These are phyloP conservation scores for Solanum megistacrolobum DNA, from an alignment of 257 asterid genomes.

Conservation along the genomic window DNA sequence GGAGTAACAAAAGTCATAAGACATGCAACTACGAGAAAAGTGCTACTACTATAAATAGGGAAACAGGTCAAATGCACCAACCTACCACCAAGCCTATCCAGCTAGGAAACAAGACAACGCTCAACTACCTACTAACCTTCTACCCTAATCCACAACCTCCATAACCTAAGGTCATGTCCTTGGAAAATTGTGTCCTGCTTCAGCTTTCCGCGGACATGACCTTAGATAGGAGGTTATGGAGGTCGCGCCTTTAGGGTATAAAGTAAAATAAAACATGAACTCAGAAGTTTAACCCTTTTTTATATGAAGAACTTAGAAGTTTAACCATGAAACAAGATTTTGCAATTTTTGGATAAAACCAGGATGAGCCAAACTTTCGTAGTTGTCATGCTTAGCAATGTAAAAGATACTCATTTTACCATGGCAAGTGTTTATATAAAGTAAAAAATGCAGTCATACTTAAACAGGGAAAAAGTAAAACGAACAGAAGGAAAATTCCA, in stretches of 20 bases:
- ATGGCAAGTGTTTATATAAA: background rate
- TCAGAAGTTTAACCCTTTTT: background rate
- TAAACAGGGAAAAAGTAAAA: background rate
- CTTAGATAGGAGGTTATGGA: background rate
- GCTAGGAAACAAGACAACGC: background rate
- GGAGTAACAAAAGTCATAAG: background rate
- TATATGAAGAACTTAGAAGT: background rate
- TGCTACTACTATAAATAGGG: background rate
- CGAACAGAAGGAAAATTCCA: background rate
- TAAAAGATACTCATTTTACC: background rate
- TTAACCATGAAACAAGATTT: background rate
- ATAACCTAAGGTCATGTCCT: background rate
- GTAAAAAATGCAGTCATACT: background rate
- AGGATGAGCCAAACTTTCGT: background rate
- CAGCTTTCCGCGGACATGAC: background rate
- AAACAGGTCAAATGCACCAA: background rate
- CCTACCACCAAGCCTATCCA: background rate
- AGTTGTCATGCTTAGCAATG: background rate
- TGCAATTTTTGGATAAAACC: background rate
- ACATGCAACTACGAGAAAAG: background rate
- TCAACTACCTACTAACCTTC: background rate
- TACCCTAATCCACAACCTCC: background rate
- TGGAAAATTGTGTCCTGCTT: background rate
- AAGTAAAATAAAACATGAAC: background rate
- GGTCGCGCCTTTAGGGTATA: background rate